Evolutionary conservation across 2,329 filamentous ascomycete genomes (phyloP).

Genomic region (Tolypocladium guangdongense): DNA sequence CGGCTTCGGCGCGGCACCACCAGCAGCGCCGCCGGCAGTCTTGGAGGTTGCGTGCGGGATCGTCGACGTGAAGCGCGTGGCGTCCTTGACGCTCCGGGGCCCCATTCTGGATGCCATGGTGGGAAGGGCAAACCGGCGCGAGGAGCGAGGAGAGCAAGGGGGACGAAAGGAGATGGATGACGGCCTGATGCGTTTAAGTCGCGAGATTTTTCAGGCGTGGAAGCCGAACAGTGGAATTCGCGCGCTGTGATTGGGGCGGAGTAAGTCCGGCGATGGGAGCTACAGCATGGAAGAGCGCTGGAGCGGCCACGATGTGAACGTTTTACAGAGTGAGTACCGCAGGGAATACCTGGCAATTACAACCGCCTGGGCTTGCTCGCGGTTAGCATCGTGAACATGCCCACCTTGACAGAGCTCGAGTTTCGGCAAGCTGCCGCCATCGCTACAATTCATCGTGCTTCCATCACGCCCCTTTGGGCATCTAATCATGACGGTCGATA

Average conservation of each 20-base stretch:
- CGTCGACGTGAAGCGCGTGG: constrained; percentile 55
- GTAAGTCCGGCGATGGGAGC: constrained; percentile 20
- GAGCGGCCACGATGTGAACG: not conserved
- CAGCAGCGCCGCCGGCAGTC: constrained; percentile 26
- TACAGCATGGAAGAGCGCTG: not conserved
- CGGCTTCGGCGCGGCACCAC: constrained; percentile 12
- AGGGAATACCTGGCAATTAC: not conserved
- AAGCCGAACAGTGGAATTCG: constrained; percentile 15
- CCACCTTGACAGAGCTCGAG: not conserved
- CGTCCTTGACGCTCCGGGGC: constrained; percentile 64
- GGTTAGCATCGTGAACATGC: not conserved
- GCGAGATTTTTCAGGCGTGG: constrained; percentile 24
- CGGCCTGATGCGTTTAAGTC: constrained; percentile 5
- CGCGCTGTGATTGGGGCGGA: constrained; percentile 23
- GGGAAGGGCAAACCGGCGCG: not conserved
- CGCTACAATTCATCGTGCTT: not conserved
- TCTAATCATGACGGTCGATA: not conserved
- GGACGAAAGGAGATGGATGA: not conserved
- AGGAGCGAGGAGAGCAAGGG: not conserved
- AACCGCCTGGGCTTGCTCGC: not conserved
- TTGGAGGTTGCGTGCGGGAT: constrained; percentile 57
- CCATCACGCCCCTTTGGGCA: not conserved
- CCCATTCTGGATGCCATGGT: constrained; percentile 32
- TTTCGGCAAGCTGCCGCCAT: not conserved
- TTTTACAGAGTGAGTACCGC: not conserved